Evolutionary conservation across 495 filamentous ascomycete species (phyloP).

Genomic region (Filosporella fistucella): DNA sequence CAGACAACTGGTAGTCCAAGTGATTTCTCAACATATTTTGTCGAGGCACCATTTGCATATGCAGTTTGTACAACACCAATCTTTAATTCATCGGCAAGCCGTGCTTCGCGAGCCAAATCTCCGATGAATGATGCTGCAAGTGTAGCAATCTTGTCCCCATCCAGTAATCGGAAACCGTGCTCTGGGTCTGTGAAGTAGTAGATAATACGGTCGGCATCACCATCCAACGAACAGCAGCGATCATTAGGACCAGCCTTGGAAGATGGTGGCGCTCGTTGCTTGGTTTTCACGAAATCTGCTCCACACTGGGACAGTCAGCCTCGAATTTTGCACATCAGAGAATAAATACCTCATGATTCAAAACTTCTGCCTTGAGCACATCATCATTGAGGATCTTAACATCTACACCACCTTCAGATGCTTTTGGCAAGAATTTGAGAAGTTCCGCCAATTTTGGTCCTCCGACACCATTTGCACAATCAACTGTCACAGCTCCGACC

Average conservation of each 20-base stretch:
- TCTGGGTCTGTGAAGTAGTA: conserved; percentile 91
- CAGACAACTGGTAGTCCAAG: conserved; percentile 87
- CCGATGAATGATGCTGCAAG: conserved; percentile 92
- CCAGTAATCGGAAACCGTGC: conserved; percentile 79
- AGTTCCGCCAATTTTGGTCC: conserved; percentile 87
- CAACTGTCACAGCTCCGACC: conserved; percentile 70
- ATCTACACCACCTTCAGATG: conserved; percentile 60
- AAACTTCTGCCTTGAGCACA: conserved; percentile 76
- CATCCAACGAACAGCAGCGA: conserved; percentile 88
- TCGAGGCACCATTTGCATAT: conserved; percentile 96
- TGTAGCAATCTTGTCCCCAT: conserved; percentile 95
- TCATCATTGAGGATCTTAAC: conserved; percentile 90
- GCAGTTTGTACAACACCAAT: conserved; percentile 96
- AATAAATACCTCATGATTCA: conserved; percentile 76
- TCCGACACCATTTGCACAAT: conserved; percentile 96
- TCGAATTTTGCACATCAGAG: not conserved
- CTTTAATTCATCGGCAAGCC: conserved; percentile 71
- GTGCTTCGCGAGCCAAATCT: conserved; percentile 75
- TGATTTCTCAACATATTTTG: conserved; percentile 81
- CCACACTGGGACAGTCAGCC: conserved; percentile 60
- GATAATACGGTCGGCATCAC: conserved; percentile 90
- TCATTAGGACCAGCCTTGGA: conserved; percentile 71
- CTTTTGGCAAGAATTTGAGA: conserved; percentile 71
- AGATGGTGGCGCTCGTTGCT: conserved; percentile 81
- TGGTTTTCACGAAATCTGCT: conserved; percentile 96